Percentiles rank a stretch among this genome's conserved stretches.
Evolutionary conservation across 1,139 yeast genomes (phyloP).

Genomic region (Protomyces lactucae-debilis): DNA sequence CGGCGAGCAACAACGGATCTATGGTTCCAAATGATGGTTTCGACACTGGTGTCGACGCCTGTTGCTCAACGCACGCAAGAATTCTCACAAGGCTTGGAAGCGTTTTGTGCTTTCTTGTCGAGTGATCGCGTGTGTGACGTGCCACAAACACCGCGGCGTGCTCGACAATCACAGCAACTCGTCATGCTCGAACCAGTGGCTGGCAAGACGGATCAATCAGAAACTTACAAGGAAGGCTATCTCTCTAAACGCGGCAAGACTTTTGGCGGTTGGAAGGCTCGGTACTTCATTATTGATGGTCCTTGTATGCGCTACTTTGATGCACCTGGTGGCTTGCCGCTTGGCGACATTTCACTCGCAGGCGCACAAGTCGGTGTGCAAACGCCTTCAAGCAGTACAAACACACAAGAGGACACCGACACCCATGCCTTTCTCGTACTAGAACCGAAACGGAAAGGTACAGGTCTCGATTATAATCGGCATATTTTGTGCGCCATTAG

Average conservation of each 20-base stretch:
- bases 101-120: conserved; percentile 63
- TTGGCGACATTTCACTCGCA: conserved; percentile 56
- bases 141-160: conserved; percentile 44
- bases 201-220: not conserved
- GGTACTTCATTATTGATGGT: conserved; percentile 71
- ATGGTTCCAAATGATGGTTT: conserved; percentile 8
- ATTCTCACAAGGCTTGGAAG: not conserved
- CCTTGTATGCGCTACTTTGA: conserved; percentile 59
- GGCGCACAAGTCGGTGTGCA: conserved; percentile 65
- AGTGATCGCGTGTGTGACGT: conserved; percentile 63
- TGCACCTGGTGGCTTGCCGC: conserved; percentile 52
- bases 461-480: conserved; percentile 48
- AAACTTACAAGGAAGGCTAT: conserved; percentile 56
- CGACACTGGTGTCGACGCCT: conserved; percentile 41
- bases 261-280: conserved; percentile 64
- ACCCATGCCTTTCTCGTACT: conserved; percentile 65
- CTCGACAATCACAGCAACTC: conserved; percentile 48
- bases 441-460: conserved; percentile 56
- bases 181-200: not conserved
- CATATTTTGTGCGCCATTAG: conserved; percentile 81
- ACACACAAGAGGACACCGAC: conserved; percentile 46
- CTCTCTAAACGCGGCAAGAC: conserved; percentile 59
- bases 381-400: conserved; percentile 38
- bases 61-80: conserved; percentile 23
- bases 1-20: conserved; percentile 40